Evolutionary conservation across 768 basidiomycete species (phyloP), one percentile per base, ranked within the genome.

Genomic region (Glaciozyma martinii): DNA sequence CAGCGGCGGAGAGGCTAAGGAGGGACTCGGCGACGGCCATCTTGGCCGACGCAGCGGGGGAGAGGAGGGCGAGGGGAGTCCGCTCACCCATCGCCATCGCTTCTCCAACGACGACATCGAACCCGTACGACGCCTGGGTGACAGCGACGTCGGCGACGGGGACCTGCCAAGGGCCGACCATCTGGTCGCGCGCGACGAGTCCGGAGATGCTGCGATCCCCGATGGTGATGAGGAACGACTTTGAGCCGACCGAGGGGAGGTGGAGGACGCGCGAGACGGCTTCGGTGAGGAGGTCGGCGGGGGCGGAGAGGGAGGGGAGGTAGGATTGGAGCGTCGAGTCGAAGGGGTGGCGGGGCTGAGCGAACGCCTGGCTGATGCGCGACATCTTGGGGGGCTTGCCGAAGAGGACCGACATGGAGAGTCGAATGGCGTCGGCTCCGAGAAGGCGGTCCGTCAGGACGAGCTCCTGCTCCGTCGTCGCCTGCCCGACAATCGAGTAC

Each of bases 31-130:
- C 94, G 53, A 99, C 86, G 30, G 93, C 94, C 87, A 99, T 92
- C 37, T 92, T 85, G 3, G 93, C 94, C 0, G 93, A 93, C 1
- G 93, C 92, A 9, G 87, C 88, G 7, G 93, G 83, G 71, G 81
- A 83, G 60, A 98, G 81, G 27, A 99, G 80, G 9, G 95, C 95
- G 16, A 95, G 76, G 0, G 95, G 94, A 0, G 95, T 91, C 63
- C 94, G 85, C 78, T 99, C 95, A 18, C 95, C 95, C 84, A 97
- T 89, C 8, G 94, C 89, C 95, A 99, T 98, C 6, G 94, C 92
- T 78, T 99, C 95, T 8, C 95, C 95, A 10, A 79, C 80, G 12
- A 80, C 75, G 42, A 88, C 83, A 59, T 89, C 84, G 76, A 97
- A 98, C 0, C 95, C 93, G 75, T 95, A 95, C 10, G 91, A 85